Conservation (phyloP, 2,329 filamentous ascomycete species). For the Ilyonectria mors-panacis region DNA sequence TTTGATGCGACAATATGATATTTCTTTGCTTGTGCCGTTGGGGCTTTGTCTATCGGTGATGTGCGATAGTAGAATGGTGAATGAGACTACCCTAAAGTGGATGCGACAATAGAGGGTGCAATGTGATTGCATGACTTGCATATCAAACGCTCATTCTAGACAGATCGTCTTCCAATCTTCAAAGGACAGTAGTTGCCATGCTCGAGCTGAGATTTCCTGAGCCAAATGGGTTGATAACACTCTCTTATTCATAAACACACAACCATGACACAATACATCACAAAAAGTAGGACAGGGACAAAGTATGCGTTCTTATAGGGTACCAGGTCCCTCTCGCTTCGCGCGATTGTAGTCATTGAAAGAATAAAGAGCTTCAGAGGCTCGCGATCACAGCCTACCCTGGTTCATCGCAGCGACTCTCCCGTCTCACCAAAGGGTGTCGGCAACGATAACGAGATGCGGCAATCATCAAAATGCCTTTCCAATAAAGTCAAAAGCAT, state of each 20-base stretch:
- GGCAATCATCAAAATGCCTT: constrained; percentile 23
- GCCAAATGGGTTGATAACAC: neutral
- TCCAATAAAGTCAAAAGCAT: constrained; percentile 24
- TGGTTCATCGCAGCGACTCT: constrained; percentile 10
- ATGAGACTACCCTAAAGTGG: no score
- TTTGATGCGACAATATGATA: neutral
- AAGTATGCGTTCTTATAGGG: constrained; percentile 12
- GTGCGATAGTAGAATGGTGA: no score
- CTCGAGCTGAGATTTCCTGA: neutral
- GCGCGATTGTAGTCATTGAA: constrained; percentile 21
- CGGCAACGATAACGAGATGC: constrained; percentile 21
- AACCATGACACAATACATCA: neutral
- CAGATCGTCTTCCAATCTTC: no score
- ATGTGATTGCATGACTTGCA: neutral
- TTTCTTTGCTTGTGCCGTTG: no score
- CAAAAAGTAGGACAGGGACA: neutral
- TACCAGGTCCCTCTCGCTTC: constrained; percentile 19
- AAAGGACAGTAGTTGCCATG: neutral
- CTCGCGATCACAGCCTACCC: constrained; percentile 2
- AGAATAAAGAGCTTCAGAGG: constrained; percentile 14
- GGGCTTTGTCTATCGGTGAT: no score
- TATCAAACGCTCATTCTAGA: neutral
- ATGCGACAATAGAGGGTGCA: neutral
- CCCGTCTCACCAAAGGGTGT: neutral
- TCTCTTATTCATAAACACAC: neutral